phyloP scores from a whole-genome alignment of 2,329 filamentous ascomycete species.

The Fusarium phyllophilum region DNA sequence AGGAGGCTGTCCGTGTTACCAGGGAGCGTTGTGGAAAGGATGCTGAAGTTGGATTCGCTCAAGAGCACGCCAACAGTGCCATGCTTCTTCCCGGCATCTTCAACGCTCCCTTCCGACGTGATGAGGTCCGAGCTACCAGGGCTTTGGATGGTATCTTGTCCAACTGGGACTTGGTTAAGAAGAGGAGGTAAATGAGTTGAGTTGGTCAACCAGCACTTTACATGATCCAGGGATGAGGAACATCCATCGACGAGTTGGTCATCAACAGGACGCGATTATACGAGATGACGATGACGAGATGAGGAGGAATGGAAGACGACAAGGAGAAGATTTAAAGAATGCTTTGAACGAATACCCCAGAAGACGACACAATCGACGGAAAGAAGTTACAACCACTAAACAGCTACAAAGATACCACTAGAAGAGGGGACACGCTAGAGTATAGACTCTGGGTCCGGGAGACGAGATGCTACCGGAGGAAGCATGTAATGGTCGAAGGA shows the following conservation, averaged over 20 bases:
- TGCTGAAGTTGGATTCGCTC: conserved; percentile 76
- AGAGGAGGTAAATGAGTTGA: conserved; percentile 54
- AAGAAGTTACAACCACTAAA: conserved; percentile 21
- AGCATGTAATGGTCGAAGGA: conserved; percentile 36
- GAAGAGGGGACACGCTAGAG: conserved; percentile 24
- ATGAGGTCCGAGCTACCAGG: conserved; percentile 67
- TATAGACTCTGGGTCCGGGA: conserved; percentile 13
- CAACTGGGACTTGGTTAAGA: conserved; percentile 59
- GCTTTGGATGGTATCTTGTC: conserved; percentile 62
- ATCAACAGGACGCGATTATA: background rate
- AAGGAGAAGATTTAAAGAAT: conserved; percentile 13
- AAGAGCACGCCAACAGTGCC: conserved; percentile 79
- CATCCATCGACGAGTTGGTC: background rate
- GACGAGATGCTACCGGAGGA: background rate
- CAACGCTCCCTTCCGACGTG: conserved; percentile 67
- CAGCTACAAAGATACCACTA: conserved; percentile 31
- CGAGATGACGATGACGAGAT: conserved; percentile 1
- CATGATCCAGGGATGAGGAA: background rate
- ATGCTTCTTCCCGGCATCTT: conserved; percentile 71
- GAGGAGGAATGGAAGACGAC: conserved; percentile 1
- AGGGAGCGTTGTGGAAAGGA: conserved; percentile 75
- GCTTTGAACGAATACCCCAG: conserved; percentile 16
- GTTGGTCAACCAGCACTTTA: background rate
- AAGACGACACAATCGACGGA: conserved; percentile 7
- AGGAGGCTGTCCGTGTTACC: conserved; percentile 76